A percentile compares a stretch with the other conserved stretches of the same genome.
These are phyloP conservation scores for Millerozyma acaciae DNA, from an alignment of 805 yeast genomes.

Conservation along the genomic window DNA sequence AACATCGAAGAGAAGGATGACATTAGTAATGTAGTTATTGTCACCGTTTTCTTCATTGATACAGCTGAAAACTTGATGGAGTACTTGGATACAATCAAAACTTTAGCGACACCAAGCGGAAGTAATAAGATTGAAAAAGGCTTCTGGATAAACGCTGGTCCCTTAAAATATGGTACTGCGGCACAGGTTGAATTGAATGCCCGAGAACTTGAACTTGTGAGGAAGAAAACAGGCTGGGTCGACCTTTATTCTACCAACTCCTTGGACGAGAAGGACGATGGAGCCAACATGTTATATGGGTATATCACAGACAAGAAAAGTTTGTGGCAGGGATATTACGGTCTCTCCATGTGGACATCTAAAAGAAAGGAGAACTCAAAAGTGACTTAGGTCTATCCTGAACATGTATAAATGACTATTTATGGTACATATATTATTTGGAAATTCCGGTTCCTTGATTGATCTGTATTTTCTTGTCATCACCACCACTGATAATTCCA, in stretches of 20 bases:
- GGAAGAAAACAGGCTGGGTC: constrained; percentile 62
- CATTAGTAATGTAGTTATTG: constrained; percentile 50
- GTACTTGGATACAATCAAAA: constrained; percentile 61
- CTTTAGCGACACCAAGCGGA: constrained; percentile 7
- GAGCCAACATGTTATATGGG: constrained; percentile 42
- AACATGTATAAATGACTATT: constrained; percentile 1
- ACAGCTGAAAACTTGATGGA: constrained; percentile 85
- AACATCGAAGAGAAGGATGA: constrained; percentile 21
- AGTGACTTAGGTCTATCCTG: neutral
- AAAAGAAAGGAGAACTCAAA: constrained; percentile 25
- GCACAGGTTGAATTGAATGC: constrained; percentile 69
- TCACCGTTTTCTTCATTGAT: constrained; percentile 78
- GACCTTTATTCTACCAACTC: constrained; percentile 14
- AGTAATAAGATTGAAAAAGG: constrained; percentile 36
- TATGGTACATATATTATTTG: constrained; percentile 10
- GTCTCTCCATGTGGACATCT: constrained; percentile 56
- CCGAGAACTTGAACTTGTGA: constrained; percentile 59
- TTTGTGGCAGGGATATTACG: constrained; percentile 77
- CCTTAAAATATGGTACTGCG: constrained; percentile 86
- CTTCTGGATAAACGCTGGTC: constrained; percentile 88
- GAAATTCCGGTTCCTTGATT: constrained; percentile 43
- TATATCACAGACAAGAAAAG: constrained; percentile 64
- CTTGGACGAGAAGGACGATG: constrained; percentile 8
- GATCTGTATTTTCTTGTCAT: constrained; percentile 88
- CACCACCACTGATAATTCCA: constrained; percentile 91